Conservation (phyloP, 179 eudicot genomes). For the Gypsophila paniculata region DNA sequence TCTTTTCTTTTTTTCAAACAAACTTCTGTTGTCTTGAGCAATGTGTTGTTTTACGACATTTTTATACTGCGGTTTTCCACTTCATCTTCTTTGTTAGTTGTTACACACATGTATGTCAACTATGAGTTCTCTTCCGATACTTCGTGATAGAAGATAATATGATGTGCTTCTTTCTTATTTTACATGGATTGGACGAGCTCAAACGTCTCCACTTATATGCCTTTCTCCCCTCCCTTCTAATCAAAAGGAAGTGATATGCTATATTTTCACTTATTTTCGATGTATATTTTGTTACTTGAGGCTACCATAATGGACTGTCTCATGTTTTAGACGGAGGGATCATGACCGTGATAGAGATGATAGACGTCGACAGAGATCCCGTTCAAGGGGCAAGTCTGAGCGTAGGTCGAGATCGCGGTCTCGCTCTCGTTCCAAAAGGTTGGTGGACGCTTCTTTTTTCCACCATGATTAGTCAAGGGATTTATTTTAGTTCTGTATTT, state of each 20-base stretch:
- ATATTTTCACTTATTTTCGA: background rate
- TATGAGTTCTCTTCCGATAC: background rate
- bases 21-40: background rate
- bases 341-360: slow-evolving; percentile 75
- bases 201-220: background rate
- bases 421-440: slow-evolving; percentile 61
- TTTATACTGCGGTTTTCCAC: background rate
- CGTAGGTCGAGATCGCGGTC: slow-evolving; percentile 86
- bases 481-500: background rate
- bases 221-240: background rate
- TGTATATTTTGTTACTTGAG: background rate
- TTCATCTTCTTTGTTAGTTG: background rate
- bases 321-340: slow-evolving; percentile 59
- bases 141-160: background rate
- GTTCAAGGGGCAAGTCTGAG: slow-evolving; percentile 66
- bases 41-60: background rate
- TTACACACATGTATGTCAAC: background rate
- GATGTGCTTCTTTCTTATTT: background rate
- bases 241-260: background rate
- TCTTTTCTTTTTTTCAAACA: background rate
- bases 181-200: background rate
- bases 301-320: background rate
- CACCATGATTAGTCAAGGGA: background rate
- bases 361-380: slow-evolving; percentile 55
- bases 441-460: slow-evolving; percentile 3